A percentile compares a stretch with the other conserved stretches of the same genome.
Evolutionary conservation across 257 asterid species (phyloP).

Genomic region (Oldenlandia corymbosa): DNA sequence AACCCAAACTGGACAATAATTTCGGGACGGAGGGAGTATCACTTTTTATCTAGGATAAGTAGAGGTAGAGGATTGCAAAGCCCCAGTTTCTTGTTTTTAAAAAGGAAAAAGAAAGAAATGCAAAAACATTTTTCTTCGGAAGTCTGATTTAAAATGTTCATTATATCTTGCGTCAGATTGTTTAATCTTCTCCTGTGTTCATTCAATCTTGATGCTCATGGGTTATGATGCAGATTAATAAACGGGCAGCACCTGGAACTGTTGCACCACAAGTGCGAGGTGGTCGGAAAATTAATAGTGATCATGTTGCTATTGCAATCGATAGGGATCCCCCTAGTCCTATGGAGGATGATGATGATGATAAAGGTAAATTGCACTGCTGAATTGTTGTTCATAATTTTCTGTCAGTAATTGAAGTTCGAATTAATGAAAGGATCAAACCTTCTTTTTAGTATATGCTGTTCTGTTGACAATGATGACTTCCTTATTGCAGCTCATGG

Average conservation of each 20-base stretch:
- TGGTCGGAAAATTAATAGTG: conserved; percentile 77
- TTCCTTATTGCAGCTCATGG: conserved; percentile 78
- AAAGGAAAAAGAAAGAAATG: no score
- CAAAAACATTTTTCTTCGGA: no score
- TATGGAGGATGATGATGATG: conserved; percentile 82
- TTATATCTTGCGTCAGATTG: neutral
- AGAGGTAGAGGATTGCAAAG: no score
- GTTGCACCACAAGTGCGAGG: conserved; percentile 84
- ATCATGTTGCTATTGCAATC: conserved; percentile 86
- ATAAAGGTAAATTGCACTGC: conserved; percentile 54
- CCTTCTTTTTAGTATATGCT: neutral
- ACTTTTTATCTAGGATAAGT: no score
- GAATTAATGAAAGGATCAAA: conserved; percentile 7
- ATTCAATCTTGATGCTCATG: conserved; percentile 14
- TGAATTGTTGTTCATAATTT: neutral
- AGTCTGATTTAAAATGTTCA: no score
- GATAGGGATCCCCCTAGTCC: conserved; percentile 59
- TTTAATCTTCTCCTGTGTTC: neutral
- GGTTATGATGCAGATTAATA: conserved; percentile 54
- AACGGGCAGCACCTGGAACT: conserved; percentile 56
- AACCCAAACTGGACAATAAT: no score
- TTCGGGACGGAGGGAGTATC: no score
- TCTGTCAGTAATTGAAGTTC: conserved; percentile 1
- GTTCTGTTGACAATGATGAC: conserved; percentile 5
- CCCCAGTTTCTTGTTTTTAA: no score